Evolutionary conservation across 2,329 filamentous ascomycete species (phyloP).

Genomic region (Trichoderma lentiforme): DNA sequence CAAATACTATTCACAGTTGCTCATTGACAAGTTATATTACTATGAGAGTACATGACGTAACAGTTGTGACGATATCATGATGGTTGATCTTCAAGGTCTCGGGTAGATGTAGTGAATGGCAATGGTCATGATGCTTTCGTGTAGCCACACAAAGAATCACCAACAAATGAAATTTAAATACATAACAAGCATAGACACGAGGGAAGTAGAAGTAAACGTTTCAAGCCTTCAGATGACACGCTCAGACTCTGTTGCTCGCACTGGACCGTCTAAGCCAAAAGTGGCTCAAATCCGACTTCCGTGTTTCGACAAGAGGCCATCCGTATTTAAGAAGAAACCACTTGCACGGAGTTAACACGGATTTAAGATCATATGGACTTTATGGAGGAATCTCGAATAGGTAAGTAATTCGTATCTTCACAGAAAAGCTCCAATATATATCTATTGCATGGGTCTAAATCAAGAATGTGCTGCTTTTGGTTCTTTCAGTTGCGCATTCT

Average conservation of each 20-base stretch:
- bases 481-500: neutral
- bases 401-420: neutral
- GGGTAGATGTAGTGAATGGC: neutral
- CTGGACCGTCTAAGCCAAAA: neutral
- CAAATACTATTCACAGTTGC: neutral
- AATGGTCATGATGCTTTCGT: neutral
- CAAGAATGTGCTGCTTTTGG: neutral
- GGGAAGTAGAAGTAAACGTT: neutral
- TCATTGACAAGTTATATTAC: neutral
- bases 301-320: neutral
- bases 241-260: neutral
- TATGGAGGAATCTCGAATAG: neutral
- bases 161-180: neutral
- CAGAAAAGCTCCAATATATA: neutral
- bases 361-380: neutral
- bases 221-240: neutral
- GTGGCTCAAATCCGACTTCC: neutral
- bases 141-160: neutral
- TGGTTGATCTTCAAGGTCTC: neutral
- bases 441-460: neutral
- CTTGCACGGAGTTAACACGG: neutral
- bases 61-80: neutral
- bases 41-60: slow-evolving; percentile 5
- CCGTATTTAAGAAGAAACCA: neutral
- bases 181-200: neutral